phyloP scores from a whole-genome alignment of 2,329 filamentous ascomycete species.

The Colletotrichum tofieldiae region DNA sequence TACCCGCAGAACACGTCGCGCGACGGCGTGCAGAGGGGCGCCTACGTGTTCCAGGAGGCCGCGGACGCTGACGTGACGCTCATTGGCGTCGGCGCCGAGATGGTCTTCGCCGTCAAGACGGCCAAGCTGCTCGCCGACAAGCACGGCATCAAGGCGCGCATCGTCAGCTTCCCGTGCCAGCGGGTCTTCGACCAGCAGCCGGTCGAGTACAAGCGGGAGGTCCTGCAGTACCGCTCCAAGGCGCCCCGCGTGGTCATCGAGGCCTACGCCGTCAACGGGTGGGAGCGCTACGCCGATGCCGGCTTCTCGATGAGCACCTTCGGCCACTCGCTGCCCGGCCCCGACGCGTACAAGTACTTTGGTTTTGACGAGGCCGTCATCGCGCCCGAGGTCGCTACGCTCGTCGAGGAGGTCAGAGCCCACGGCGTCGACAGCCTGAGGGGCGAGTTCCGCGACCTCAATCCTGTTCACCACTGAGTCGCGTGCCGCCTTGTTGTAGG shows the following conservation, averaged over 20 bases:
- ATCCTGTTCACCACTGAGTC: conserved; percentile 39
- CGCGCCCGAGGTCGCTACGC: conserved; percentile 53
- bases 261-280: conserved; percentile 70
- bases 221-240: conserved; percentile 59
- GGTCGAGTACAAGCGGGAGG: conserved; percentile 61
- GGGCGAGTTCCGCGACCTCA: conserved; percentile 48
- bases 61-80: conserved; percentile 61
- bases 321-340: conserved; percentile 69
- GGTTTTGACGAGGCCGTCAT: conserved; percentile 64
- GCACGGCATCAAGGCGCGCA: conserved; percentile 55
- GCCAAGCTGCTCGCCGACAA: conserved; percentile 56
- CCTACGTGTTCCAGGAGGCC: conserved; percentile 62
- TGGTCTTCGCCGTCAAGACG: conserved; percentile 53
- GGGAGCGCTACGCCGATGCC: conserved; percentile 74
- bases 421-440: conserved; percentile 46
- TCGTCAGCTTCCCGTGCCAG: conserved; percentile 63
- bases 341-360: conserved; percentile 68
- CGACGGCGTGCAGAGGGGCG: conserved; percentile 60
- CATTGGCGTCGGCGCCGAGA: conserved; percentile 57
- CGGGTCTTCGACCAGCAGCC: conserved; percentile 61
- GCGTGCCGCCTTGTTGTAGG: not conserved
- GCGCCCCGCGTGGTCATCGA: conserved; percentile 72
- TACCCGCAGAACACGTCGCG: conserved; percentile 62
- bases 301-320: conserved; percentile 68
- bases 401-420: conserved; percentile 46